A percentile compares a stretch with the other conserved stretches of the same genome.
phyloP scores from a whole-genome alignment of 2,329 filamentous ascomycete genomes.

The Parastagonospora nodorum region DNA sequence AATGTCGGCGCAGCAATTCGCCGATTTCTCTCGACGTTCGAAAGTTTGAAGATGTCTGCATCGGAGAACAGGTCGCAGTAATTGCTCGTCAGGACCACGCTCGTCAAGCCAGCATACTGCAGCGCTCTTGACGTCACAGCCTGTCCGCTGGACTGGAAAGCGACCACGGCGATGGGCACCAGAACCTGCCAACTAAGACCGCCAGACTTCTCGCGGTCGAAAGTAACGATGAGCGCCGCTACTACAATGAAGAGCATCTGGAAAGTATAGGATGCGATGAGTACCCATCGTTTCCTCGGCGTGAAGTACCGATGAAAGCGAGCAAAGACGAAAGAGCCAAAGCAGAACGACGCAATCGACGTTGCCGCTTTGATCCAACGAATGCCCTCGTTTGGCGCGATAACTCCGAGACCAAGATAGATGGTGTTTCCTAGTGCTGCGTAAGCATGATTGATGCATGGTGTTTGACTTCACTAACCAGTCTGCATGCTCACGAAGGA shows the following conservation, averaged over 20 bases:
- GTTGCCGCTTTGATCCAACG: constrained; percentile 75
- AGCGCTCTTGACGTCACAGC: constrained; percentile 75
- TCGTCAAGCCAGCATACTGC: constrained; percentile 72
- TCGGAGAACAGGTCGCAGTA: constrained; percentile 83
- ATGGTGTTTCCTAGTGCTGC: constrained; percentile 68
- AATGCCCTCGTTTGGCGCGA: constrained; percentile 57
- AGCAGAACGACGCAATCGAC: constrained; percentile 72
- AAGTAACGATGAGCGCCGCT: constrained; percentile 51
- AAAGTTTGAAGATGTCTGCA: constrained; percentile 52
- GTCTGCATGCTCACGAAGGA: constrained; percentile 86
- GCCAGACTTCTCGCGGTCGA: constrained; percentile 45
- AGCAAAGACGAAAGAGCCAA: constrained; percentile 74
- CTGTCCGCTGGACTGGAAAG: constrained; percentile 79
- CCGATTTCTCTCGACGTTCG: constrained; percentile 60
- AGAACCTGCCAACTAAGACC: constrained; percentile 58
- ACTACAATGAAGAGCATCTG: constrained; percentile 50
- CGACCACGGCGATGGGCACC: constrained; percentile 70
- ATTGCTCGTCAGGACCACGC: constrained; percentile 78
- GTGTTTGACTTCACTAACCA: constrained; percentile 52
- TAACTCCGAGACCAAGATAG: constrained; percentile 76
- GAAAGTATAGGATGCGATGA: constrained; percentile 54
- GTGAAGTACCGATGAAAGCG: constrained; percentile 69
- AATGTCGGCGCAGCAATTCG: constrained; percentile 57
- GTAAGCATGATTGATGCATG: constrained; percentile 16
- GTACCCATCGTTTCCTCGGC: constrained; percentile 67